phyloP scores from a whole-genome alignment of 306 rosid species.

The Cucumis sativus region Cucumber_9930_V3 NC_026656.2:15608501-15609000 shows the following conservation, averaged over 20 bases:
- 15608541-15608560: too few relatives aligned
- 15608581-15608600: background rate
- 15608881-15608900: background rate
- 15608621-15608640: background rate
- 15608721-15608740: constrained; percentile 69
- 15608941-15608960: background rate
- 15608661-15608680: background rate
- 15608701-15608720: constrained; percentile 67
- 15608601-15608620: background rate
- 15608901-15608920: too few relatives aligned
- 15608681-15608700: constrained; percentile 39
- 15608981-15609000: background rate
- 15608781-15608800: constrained; percentile 50
- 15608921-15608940: background rate
- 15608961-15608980: background rate
- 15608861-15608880: background rate
- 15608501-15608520: too few relatives aligned
- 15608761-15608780: constrained; percentile 55
- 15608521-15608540: too few relatives aligned
- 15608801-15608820: constrained; percentile 52
- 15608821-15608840: constrained; percentile 41
- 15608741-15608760: constrained; percentile 52
- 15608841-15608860: background rate
- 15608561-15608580: background rate
- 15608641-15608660: background rate